Evolutionary conservation across 805 yeast genomes (phyloP).

Genomic region (Candida oleophila): DNA sequence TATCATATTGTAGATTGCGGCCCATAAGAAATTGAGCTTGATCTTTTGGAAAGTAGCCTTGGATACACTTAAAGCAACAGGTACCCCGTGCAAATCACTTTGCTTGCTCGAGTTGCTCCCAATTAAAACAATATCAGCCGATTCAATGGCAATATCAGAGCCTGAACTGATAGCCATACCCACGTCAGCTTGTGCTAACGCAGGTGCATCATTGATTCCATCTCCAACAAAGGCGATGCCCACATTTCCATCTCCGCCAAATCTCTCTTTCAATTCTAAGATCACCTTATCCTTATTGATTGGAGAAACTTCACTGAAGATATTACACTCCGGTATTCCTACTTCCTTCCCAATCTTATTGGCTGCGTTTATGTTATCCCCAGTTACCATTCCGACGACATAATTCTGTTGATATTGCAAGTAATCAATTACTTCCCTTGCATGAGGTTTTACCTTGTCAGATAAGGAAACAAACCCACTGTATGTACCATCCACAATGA

Average conservation of each 20-base stretch:
- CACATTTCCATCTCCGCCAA: conserved; percentile 29
- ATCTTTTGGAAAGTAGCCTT: conserved; percentile 69
- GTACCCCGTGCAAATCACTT: conserved; percentile 46
- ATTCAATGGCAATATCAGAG: conserved; percentile 93
- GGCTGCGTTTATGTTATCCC: conserved; percentile 73
- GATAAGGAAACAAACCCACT: conserved; percentile 65
- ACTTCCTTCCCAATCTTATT: conserved; percentile 59
- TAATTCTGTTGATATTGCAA: conserved; percentile 50
- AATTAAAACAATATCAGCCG: conserved; percentile 88
- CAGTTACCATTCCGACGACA: conserved; percentile 83
- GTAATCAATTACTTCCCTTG: conserved; percentile 57
- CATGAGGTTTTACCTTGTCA: conserved; percentile 68
- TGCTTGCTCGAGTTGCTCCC: conserved; percentile 30
- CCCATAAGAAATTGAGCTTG: conserved; percentile 83
- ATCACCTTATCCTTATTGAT: conserved; percentile 71
- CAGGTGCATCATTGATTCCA: conserved; percentile 98
- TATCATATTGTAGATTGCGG: conserved; percentile 74
- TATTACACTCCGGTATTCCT: conserved; percentile 62
- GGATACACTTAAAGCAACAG: conserved; percentile 67
- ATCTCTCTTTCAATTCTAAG: conserved; percentile 48
- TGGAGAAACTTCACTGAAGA: conserved; percentile 78
- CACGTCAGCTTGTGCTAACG: conserved; percentile 80
- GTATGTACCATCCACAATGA: conserved; percentile 56
- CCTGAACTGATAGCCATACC: conserved; percentile 93
- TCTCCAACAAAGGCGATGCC: conserved; percentile 90